These are phyloP conservation scores for Poterioochromonas sp. DNA, from an alignment of 352 stramenopile genomes.

Conservation along the genomic window DNA sequence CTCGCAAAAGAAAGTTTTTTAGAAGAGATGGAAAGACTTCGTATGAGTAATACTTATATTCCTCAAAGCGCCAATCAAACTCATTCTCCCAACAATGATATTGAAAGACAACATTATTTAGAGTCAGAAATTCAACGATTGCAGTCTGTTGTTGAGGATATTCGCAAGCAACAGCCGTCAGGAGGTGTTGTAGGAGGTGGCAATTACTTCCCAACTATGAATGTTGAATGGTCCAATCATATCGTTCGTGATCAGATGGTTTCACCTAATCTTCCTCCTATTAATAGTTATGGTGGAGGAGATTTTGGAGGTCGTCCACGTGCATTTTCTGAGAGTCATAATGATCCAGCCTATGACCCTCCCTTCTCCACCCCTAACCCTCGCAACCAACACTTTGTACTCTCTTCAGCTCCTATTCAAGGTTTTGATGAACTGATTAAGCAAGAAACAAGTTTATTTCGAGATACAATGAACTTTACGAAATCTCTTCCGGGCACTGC, in stretches of 20 bases:
- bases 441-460: neutral
- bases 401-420: neutral
- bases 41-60: neutral
- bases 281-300: too few relatives aligned
- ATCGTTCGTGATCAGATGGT: neutral
- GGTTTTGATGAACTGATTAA: too few relatives aligned
- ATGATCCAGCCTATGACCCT: neutral
- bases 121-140: neutral
- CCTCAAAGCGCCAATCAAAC: too few relatives aligned
- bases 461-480: neutral
- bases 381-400: neutral
- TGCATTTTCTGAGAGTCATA: too few relatives aligned
- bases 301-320: too few relatives aligned
- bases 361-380: neutral
- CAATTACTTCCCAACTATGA: neutral
- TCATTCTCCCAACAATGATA: too few relatives aligned
- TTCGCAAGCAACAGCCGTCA: neutral
- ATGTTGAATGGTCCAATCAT: neutral
- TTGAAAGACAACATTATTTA: too few relatives aligned
- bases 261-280: neutral
- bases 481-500: neutral
- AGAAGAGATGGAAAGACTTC: neutral
- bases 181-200: neutral
- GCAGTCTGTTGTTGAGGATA: neutral
- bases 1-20: neutral